Evolutionary conservation across 106 monocot genomes (phyloP), one percentile per base, ranked within the genome.

Genomic region (Phalaenopsis aphrodite): DNA sequence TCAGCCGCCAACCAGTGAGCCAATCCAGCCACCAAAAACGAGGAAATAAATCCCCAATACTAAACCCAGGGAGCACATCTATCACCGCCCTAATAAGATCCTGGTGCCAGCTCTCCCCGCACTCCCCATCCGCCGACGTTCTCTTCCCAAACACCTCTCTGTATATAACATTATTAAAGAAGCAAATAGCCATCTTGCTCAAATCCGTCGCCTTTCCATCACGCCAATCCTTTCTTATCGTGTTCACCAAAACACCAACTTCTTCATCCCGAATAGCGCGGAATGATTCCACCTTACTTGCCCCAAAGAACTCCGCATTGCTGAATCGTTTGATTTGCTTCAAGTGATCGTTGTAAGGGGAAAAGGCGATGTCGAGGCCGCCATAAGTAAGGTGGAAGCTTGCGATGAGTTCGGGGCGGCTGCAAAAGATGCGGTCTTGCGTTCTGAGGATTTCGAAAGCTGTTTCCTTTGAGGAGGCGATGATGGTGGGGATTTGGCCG

Each of bases 371-470:
- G 42, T 77, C 81, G 4, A 42, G 36, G 5, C 41, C 38, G 41
- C 72, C 80, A 45, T 80, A 77, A n/a, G 55, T 12, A 65, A 77
- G 16, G 77, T 11, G 64, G 0, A 14, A 30, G 30, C 9, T 17
- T 67, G 56, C 77, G 1, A 17, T 11, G 2, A 42, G 41, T 5
- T 36, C 37, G 8, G 81, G 75, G 11, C 85, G 45, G 56, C 69
- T 57, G 80, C 49, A 77, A 49, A 76, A 85, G 55, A 21, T 68
- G 16, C 45, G 68, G 42, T 85, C 85, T 15, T 85, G 80, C 24
- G 21, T 72, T 41, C 69, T 80, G 12, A 85, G 15, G 41, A 85
- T 56, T 11, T 85, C 41, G 2, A 12, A 19, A 12, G 80, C 85
- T 0, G 16, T 47, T 14, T 67, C 77, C 11, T 48, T 56, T 19